Evolutionary conservation across 1,284 basidiomycete genomes (phyloP).

Genomic region (Xanthoconium separans): DNA sequence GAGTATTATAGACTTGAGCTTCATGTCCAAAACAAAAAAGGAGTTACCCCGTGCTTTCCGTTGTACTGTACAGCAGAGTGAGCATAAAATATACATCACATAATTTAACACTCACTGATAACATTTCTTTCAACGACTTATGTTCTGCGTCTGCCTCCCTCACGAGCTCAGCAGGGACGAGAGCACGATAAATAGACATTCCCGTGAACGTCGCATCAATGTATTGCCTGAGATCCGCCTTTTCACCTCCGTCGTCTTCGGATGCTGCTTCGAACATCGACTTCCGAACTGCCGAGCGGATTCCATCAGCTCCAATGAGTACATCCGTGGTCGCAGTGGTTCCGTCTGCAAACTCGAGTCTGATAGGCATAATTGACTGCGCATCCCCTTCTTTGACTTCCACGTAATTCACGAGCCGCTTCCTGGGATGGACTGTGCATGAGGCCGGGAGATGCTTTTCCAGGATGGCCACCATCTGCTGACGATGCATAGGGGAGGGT

Average conservation of each 20-base stretch:
- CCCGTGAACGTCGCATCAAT: slow-evolving; percentile 22
- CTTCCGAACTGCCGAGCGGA: slow-evolving; percentile 23
- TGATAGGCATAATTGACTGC: background rate
- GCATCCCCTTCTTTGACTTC: slow-evolving; percentile 2
- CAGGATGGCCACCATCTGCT: slow-evolving; percentile 22
- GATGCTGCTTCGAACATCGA: slow-evolving; percentile 18
- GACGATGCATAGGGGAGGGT: slow-evolving; percentile 20
- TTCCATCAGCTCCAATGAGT: slow-evolving; percentile 19
- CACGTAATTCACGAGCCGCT: slow-evolving; percentile 18
- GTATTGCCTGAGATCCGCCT: slow-evolving; percentile 14
- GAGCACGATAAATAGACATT: slow-evolving; percentile 15
- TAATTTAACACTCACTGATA: slow-evolving; percentile 9
- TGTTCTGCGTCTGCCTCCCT: slow-evolving; percentile 6
- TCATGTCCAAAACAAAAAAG: background rate
- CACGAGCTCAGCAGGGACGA: slow-evolving; percentile 19
- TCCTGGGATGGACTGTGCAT: slow-evolving; percentile 20
- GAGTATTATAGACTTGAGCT: background rate
- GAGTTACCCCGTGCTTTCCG: slow-evolving; percentile 16
- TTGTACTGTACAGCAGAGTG: slow-evolving; percentile 5
- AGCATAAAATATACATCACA: background rate
- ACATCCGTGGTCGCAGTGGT: slow-evolving; percentile 19
- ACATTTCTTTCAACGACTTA: slow-evolving; percentile 2
- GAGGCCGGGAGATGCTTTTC: slow-evolving; percentile 21
- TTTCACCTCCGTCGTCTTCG: background rate
- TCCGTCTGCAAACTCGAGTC: slow-evolving; percentile 21